These are phyloP conservation scores for Suillus subluteus DNA, from an alignment of 768 basidiomycete species.

Conservation along the genomic window DNA sequence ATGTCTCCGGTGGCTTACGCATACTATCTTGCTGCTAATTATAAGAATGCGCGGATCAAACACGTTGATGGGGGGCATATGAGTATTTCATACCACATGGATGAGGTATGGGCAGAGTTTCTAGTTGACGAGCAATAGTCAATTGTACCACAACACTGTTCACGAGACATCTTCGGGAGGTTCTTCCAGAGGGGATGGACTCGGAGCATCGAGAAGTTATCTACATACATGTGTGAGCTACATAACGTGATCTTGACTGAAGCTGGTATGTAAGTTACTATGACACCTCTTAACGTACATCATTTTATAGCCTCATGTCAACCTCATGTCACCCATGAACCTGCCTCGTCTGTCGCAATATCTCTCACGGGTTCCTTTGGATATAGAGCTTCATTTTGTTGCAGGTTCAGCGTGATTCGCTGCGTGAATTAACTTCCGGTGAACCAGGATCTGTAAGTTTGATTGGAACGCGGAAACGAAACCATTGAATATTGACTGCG, in stretches of 20 bases:
- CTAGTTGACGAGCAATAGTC: constrained; percentile 19
- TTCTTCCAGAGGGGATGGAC: constrained; percentile 3
- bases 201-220: background rate
- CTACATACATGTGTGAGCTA: background rate
- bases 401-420: constrained; percentile 1
- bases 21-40: constrained; percentile 50
- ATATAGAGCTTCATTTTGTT: constrained; percentile 21
- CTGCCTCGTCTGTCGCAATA: constrained; percentile 14
- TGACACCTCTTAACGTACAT: constrained; percentile 3
- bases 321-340: constrained; percentile 14
- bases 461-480: background rate
- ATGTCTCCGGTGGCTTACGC: constrained; percentile 47
- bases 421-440: background rate
- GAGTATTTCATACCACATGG: constrained; percentile 46
- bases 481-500: background rate
- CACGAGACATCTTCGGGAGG: background rate
- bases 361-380: constrained; percentile 17
- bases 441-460: background rate
- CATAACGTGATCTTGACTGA: too few species aligned
- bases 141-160: background rate
- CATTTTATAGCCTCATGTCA: constrained; percentile 18
- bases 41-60: constrained; percentile 46
- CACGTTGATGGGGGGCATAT: constrained; percentile 54
- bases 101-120: constrained; percentile 48
- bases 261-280: background rate